A percentile compares a stretch with the other conserved stretches of the same genome.
phyloP scores from a whole-genome alignment of 2,329 filamentous ascomycete species.

The Meredithiella fracta region DNA sequence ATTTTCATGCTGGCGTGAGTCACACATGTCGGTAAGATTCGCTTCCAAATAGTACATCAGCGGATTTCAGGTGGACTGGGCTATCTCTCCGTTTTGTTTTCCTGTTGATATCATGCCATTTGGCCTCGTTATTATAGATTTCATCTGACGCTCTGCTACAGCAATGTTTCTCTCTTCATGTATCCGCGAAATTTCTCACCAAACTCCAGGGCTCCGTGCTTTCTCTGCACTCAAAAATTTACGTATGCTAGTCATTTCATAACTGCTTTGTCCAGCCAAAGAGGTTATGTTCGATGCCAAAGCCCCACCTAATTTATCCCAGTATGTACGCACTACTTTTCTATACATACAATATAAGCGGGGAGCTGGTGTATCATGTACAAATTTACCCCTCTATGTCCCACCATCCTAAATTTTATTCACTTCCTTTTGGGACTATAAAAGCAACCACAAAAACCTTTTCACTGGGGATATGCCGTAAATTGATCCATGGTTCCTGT shows the following conservation, averaged over 20 bases:
- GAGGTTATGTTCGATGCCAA: not conserved
- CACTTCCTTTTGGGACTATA: constrained; percentile 1
- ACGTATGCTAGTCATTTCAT: not conserved
- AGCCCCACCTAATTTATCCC: not conserved
- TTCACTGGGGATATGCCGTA: constrained; percentile 3
- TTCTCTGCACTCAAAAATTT: not conserved
- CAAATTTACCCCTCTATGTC: constrained; percentile 3
- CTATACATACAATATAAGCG: not conserved
- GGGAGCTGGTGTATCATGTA: not conserved
- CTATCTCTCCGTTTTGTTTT: not conserved
- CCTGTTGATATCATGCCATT: no score
- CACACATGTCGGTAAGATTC: not conserved
- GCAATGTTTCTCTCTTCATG: no score
- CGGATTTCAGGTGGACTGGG: not conserved
- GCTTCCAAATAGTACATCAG: not conserved
- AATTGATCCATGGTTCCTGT: not conserved
- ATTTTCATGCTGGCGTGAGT: not conserved
- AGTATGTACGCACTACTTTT: constrained; percentile 6
- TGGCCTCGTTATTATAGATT: no score
- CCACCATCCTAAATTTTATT: constrained; percentile 5
- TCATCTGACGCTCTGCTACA: no score
- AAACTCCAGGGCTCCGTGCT: no score
- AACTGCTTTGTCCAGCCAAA: not conserved
- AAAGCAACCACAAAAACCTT: not conserved
- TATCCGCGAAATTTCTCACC: no score